phyloP scores from a whole-genome alignment of 495 filamentous ascomycete genomes.

The Penicillium chermesinum region DNA sequence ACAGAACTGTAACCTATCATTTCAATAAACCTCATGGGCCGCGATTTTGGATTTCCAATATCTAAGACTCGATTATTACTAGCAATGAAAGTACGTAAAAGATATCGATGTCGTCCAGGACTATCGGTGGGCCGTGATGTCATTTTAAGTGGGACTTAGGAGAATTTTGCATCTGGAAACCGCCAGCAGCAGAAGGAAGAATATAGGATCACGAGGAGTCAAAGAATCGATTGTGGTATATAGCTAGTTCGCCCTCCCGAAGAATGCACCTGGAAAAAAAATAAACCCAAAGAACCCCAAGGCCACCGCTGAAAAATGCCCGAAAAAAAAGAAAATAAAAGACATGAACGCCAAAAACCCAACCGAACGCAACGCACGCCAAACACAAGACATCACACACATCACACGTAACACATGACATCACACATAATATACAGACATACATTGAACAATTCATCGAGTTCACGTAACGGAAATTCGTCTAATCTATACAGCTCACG shows the following conservation, averaged over 20 bases:
- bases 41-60: too few relatives aligned
- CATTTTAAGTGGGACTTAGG: background rate
- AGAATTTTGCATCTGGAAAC: background rate
- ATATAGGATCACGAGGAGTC: background rate
- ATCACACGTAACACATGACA: conserved; percentile 27
- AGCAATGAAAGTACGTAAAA: too few relatives aligned
- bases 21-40: too few relatives aligned
- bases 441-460: conserved; percentile 34
- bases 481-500: conserved; percentile 42
- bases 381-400: conserved; percentile 26
- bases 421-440: conserved; percentile 24
- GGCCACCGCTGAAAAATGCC: background rate
- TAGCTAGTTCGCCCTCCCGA: background rate
- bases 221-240: background rate
- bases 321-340: conserved; percentile 12
- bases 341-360: conserved; percentile 14
- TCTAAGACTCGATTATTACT: background rate
- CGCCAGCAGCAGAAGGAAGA: background rate
- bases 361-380: conserved; percentile 23
- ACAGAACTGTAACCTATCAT: too few relatives aligned
- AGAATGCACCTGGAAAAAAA: background rate
- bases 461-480: conserved; percentile 40
- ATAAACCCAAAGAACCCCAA: conserved; percentile 9
- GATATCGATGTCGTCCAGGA: too few relatives aligned
- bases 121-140: background rate